phyloP scores from a whole-genome alignment of 768 basidiomycete genomes.

The Lentinus tigrinus region DNA sequence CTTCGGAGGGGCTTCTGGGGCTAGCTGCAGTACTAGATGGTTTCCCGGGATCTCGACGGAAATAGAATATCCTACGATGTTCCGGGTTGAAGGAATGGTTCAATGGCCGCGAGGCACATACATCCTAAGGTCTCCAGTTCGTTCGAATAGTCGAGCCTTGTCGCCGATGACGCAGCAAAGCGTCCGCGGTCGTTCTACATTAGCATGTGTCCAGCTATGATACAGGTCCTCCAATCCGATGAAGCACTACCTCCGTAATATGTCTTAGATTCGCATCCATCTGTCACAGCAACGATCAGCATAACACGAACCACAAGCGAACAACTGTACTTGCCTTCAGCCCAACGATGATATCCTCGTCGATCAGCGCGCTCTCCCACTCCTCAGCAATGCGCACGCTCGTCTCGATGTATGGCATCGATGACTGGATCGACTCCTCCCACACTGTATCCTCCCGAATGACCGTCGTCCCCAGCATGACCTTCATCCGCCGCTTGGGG shows the following conservation, averaged over 20 bases:
- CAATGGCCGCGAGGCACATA: no score
- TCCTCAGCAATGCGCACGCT: constrained; percentile 12
- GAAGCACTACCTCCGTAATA: neutral
- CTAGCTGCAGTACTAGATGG: no score
- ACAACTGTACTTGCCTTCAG: constrained; percentile 20
- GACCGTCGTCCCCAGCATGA: constrained; percentile 11
- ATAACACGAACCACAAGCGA: neutral
- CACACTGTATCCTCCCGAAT: constrained; percentile 14
- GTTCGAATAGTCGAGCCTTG: no score
- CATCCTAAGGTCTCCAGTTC: no score
- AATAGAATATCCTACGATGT: no score
- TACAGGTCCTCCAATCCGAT: neutral
- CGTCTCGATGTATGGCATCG: constrained; percentile 26
- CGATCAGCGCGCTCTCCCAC: constrained; percentile 27
- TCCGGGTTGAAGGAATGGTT: no score
- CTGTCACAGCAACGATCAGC: neutral
- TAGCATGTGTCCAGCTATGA: neutral
- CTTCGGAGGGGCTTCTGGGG: no score
- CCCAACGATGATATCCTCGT: constrained; percentile 31
- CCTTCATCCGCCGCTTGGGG: neutral
- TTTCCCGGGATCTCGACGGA: no score
- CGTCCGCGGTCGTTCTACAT: no score
- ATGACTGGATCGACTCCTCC: constrained; percentile 16
- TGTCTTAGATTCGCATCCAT: neutral
- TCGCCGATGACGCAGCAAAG: no score